Evolutionary conservation across 1,284 basidiomycete species (phyloP).

Genomic region (Cryptococcus amylolentus): DNA sequence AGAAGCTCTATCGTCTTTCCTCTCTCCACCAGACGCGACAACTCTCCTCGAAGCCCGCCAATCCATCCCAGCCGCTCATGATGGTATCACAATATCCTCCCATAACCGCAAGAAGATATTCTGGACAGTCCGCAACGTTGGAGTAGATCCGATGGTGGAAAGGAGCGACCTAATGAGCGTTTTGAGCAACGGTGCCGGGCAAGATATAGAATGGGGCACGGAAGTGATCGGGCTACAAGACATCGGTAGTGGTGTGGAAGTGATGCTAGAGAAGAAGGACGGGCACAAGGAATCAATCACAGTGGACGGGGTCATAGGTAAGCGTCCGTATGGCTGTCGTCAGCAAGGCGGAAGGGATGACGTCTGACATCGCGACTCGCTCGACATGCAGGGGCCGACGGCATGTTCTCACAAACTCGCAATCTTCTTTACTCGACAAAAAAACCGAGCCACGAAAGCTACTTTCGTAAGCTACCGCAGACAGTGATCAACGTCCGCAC

Average conservation of each 20-base stretch:
- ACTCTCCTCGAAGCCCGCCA: conserved; percentile 1
- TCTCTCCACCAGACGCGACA: conserved; percentile 6
- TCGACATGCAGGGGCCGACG: conserved; percentile 18
- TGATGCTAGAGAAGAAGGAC: conserved; percentile 1
- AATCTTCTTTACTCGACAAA: background rate
- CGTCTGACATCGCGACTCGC: background rate
- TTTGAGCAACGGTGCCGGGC: conserved; percentile 3
- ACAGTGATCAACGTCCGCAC: conserved; percentile 17
- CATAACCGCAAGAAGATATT: conserved; percentile 7
- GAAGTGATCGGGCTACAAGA: conserved; percentile 7
- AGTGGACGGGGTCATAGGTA: conserved; percentile 18
- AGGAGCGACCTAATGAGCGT: conserved; percentile 13
- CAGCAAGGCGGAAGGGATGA: background rate
- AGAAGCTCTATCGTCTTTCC: conserved; percentile 8
- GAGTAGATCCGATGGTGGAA: conserved; percentile 15
- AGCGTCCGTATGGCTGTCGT: conserved; percentile 3
- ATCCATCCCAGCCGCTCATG: conserved; percentile 12
- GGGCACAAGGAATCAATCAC: conserved; percentile 2
- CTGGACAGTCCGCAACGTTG: conserved; percentile 9
- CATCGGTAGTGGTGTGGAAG: background rate
- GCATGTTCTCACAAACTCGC: conserved; percentile 23
- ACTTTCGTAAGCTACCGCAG: conserved; percentile 3
- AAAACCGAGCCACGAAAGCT: too few relatives aligned
- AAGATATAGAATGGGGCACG: conserved; percentile 7
- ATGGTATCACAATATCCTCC: conserved; percentile 19